phyloP scores from a whole-genome alignment of 2,329 filamentous ascomycete species.

The Ceratocystis smalleyi region DNA sequence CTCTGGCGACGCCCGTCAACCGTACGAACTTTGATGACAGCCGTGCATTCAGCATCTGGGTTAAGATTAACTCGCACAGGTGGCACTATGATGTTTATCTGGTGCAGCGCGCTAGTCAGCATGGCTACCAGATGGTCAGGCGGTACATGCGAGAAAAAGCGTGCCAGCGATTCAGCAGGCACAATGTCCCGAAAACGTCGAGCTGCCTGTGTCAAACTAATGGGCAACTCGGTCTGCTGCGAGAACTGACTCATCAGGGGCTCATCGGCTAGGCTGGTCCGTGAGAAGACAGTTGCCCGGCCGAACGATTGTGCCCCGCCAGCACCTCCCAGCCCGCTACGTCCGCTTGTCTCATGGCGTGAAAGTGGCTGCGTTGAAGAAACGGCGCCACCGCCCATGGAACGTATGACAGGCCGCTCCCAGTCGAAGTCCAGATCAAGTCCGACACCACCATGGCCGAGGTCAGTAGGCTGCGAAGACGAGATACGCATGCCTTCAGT shows the following conservation, averaged over 20 bases:
- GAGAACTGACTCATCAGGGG: constrained; percentile 80
- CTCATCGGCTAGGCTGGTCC: constrained; percentile 63
- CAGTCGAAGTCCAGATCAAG: constrained; percentile 70
- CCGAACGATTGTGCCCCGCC: background rate
- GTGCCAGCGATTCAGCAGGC: constrained; percentile 69
- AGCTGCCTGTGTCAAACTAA: constrained; percentile 78
- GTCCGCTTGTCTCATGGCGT: constrained; percentile 22
- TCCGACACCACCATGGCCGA: constrained; percentile 39
- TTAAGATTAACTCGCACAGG: constrained; percentile 29
- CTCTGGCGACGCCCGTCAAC: constrained; percentile 56
- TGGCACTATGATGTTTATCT: constrained; percentile 64
- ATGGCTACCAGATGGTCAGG: constrained; percentile 62
- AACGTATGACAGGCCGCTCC: constrained; percentile 55
- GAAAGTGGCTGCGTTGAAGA: constrained; percentile 37
- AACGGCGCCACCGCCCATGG: constrained; percentile 27
- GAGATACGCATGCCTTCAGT: constrained; percentile 18
- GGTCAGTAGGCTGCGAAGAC: constrained; percentile 53
- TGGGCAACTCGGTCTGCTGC: constrained; percentile 56
- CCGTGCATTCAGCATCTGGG: constrained; percentile 24
- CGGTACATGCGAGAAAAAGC: constrained; percentile 78
- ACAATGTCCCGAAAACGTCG: constrained; percentile 82
- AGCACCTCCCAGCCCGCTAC: constrained; percentile 13
- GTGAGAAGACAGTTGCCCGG: constrained; percentile 25
- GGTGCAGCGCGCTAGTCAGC: constrained; percentile 65
- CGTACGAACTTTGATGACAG: constrained; percentile 57